Conservation (phyloP, 805 yeast species). For the Candida maltosa region DNA sequence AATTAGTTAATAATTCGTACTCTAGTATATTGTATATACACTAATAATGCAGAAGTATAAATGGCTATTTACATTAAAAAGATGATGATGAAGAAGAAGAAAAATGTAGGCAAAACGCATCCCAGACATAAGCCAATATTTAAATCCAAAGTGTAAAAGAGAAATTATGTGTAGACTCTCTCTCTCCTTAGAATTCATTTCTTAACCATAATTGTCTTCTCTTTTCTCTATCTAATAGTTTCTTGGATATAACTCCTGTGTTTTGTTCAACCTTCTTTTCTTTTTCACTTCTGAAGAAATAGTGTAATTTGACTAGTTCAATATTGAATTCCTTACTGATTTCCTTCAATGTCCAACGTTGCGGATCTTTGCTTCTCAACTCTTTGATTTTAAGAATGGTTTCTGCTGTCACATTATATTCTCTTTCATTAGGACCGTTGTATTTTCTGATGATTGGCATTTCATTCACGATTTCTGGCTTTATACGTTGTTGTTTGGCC, state of each 20-base stretch:
- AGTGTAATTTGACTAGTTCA: conserved; percentile 22
- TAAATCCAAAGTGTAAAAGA: too few species aligned
- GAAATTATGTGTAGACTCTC: too few species aligned
- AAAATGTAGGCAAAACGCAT: too few species aligned
- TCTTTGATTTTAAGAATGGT: conserved; percentile 55
- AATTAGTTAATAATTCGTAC: too few species aligned
- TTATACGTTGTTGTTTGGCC: conserved; percentile 26
- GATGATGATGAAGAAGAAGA: too few species aligned
- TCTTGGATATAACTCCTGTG: background rate
- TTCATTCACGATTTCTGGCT: conserved; percentile 27
- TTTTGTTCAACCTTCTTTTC: conserved; percentile 1
- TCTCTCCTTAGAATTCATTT: conserved; percentile 39
- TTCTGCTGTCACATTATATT: conserved; percentile 54
- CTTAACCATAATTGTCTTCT: conserved; percentile 64
- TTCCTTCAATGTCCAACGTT: conserved; percentile 56
- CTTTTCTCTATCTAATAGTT: conserved; percentile 46
- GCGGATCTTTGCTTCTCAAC: conserved; percentile 58
- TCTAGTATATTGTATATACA: too few species aligned
- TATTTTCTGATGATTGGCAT: conserved; percentile 40
- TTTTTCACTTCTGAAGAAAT: conserved; percentile 7
- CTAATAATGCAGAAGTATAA: too few species aligned
- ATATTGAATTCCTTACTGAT: conserved; percentile 61
- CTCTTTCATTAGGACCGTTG: conserved; percentile 35
- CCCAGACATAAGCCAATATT: too few species aligned
- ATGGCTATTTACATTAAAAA: too few species aligned